Evolutionary conservation across 2,329 filamentous ascomycete genomes (phyloP), one percentile per base, ranked within the genome.

Genomic region (Chaetomium globosum): DNA sequence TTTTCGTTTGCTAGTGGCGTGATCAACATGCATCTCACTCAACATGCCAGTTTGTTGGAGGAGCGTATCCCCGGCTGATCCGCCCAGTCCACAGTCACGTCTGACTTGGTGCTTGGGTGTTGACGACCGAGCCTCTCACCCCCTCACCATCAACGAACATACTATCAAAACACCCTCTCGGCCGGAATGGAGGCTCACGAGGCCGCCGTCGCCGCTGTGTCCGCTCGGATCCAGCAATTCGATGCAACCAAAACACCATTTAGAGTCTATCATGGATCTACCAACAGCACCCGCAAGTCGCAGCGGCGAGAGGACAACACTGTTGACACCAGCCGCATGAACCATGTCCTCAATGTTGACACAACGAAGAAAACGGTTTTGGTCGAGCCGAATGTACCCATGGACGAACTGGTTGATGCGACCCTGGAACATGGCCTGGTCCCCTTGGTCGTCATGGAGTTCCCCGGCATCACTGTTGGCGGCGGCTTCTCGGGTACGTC

Each of bases 191-290:
- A 83, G 26, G 74, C 76, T 23, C 83, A 85, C 71, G 72, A 80
- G 26, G 71, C 73, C 2, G 76, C 78, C 9, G 81, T 85, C n/a
- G 67, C 73, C 21, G 71, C 73, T 61, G 78, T 85, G 55, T 77
- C 82, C 0, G 71, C 74, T 36, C 76, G 79, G 26, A 77, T 85
- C 36, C 75, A 75, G 65, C 72, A 78, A 4, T 84, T 85, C 69
- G 74, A 81, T 60, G 72, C 75, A 2, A 73, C 71, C 8, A 75
- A 78, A 65, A 75, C 80, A 31, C 84, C 88, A 1, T 93, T 91
- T 76, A 83, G 89, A 16, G 88, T 93, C 73, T 90, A 87, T 71
- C 90, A 93, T 77, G 90, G 90, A 66, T 87, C 88, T 0, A 92
- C 90, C 30, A 92, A 91, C 78, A 91, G 87, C 76, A 93, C 90